Conservation (phyloP, 2,329 filamentous ascomycete genomes). For the Neodidymelliopsis sp. region DNA sequence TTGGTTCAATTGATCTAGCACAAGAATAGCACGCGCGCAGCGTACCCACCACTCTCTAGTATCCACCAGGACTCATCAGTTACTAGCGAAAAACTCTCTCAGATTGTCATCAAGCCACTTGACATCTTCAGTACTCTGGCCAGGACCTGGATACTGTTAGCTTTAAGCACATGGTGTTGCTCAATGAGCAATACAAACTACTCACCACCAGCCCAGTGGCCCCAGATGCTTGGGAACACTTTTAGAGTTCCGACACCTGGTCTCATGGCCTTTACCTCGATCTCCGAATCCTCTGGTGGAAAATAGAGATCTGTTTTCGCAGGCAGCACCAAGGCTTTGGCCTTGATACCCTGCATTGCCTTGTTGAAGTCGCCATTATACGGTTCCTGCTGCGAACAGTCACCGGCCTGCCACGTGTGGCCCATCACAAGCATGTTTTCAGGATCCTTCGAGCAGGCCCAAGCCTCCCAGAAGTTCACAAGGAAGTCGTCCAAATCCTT, state of each 20-base stretch:
- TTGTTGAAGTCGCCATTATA: conserved; percentile 72
- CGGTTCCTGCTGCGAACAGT: conserved; percentile 72
- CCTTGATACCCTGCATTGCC: conserved; percentile 71
- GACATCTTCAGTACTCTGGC: conserved; percentile 73
- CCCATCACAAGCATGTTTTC: conserved; percentile 79
- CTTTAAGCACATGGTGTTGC: too few relatives aligned
- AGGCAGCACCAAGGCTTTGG: conserved; percentile 75
- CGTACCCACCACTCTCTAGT: background rate
- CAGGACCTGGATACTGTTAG: conserved; percentile 62
- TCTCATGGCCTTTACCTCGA: conserved; percentile 71
- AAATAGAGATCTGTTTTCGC: conserved; percentile 81
- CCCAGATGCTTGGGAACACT: conserved; percentile 69
- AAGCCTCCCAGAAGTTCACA: conserved; percentile 76
- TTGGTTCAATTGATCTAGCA: conserved; percentile 25
- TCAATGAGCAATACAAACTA: conserved; percentile 19
- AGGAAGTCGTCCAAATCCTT: conserved; percentile 77
- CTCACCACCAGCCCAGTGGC: conserved; percentile 63
- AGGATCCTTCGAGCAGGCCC: conserved; percentile 76
- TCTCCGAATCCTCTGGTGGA: conserved; percentile 79
- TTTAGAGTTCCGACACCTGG: conserved; percentile 63
- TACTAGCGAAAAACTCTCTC: conserved; percentile 58
- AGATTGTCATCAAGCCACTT: conserved; percentile 74
- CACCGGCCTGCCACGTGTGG: conserved; percentile 78
- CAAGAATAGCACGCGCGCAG: conserved; percentile 6
- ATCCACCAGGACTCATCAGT: conserved; percentile 12